phyloP scores from a whole-genome alignment of 2,329 filamentous ascomycete genomes.

The Coleophoma crateriformis region DNA sequence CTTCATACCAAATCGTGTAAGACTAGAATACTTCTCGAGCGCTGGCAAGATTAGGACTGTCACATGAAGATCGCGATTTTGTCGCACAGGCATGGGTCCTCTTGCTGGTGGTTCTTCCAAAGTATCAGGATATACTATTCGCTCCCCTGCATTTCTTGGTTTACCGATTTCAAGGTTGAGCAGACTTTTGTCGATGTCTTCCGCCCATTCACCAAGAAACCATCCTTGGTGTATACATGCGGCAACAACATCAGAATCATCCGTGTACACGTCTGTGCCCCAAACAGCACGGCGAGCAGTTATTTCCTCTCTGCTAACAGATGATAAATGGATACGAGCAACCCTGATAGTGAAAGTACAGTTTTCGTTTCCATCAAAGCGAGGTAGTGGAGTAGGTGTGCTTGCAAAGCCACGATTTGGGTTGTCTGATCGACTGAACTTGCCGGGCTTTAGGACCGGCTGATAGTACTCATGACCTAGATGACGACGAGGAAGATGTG shows the following conservation, averaged over 20 bases:
- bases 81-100: slow-evolving; percentile 58
- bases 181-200: slow-evolving; percentile 67
- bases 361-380: slow-evolving; percentile 68
- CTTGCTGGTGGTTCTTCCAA: slow-evolving; percentile 49
- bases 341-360: slow-evolving; percentile 88
- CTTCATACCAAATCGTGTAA: slow-evolving; percentile 73
- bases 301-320: slow-evolving; percentile 72
- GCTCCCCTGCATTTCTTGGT: slow-evolving; percentile 22
- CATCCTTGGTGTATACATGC: slow-evolving; percentile 92
- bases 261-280: slow-evolving; percentile 92
- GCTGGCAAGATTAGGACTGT: slow-evolving; percentile 78
- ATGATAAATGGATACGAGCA: slow-evolving; percentile 68
- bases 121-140: slow-evolving; percentile 30
- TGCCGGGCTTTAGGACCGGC: slow-evolving; percentile 52
- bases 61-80: slow-evolving; percentile 77
- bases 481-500: slow-evolving; percentile 67
- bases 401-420: slow-evolving; percentile 17
- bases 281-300: slow-evolving; percentile 76
- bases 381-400: slow-evolving; percentile 48
- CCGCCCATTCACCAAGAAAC: slow-evolving; percentile 82
- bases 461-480: slow-evolving; percentile 82
- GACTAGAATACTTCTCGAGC: slow-evolving; percentile 70
- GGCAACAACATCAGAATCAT: slow-evolving; percentile 89
- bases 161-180: slow-evolving; percentile 48
- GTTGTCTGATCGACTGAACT: slow-evolving; percentile 44